Evolutionary conservation across 495 filamentous ascomycete genomes (phyloP).

Genomic region (Lepraria neglecta): DNA sequence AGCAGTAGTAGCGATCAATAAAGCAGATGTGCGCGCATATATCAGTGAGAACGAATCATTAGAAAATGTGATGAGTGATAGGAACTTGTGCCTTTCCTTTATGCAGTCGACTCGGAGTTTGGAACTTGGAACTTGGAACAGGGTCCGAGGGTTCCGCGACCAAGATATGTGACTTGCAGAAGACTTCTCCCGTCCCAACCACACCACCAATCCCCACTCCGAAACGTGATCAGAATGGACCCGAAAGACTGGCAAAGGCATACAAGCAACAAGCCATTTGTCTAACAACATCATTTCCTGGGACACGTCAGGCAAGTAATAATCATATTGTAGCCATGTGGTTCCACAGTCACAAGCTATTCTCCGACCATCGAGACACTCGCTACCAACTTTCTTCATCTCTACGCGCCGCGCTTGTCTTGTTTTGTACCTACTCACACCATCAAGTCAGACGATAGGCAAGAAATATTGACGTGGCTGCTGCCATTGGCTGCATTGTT

Average conservation of each 20-base stretch:
- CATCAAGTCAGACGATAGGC: conserved; percentile 6
- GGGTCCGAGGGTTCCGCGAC: not conserved
- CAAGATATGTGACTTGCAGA: not conserved
- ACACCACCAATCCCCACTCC: not conserved
- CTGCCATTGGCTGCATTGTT: conserved; percentile 12
- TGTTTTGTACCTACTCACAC: conserved; percentile 3
- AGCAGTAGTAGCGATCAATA: not conserved
- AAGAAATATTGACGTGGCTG: not conserved
- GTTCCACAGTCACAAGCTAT: not conserved
- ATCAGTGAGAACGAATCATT: not conserved
- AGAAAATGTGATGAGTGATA: conserved; percentile 6
- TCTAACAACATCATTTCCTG: not conserved
- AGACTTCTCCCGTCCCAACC: conserved; percentile 1
- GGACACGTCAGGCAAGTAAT: too few relatives aligned
- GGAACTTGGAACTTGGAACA: not conserved
- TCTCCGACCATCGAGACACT: conserved; percentile 9
- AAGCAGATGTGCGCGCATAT: not conserved
- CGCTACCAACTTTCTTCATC: conserved; percentile 14
- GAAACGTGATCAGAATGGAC: conserved; percentile 22
- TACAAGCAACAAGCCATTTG: not conserved
- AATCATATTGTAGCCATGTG: conserved; percentile 4
- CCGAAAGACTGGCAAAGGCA: conserved; percentile 16
- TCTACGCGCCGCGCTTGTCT: conserved; percentile 27
- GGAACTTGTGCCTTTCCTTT: not conserved
- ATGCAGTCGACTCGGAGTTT: not conserved